Conservation (phyloP, 176 grass and related monocot species). For the Phragmites australis region DNA sequence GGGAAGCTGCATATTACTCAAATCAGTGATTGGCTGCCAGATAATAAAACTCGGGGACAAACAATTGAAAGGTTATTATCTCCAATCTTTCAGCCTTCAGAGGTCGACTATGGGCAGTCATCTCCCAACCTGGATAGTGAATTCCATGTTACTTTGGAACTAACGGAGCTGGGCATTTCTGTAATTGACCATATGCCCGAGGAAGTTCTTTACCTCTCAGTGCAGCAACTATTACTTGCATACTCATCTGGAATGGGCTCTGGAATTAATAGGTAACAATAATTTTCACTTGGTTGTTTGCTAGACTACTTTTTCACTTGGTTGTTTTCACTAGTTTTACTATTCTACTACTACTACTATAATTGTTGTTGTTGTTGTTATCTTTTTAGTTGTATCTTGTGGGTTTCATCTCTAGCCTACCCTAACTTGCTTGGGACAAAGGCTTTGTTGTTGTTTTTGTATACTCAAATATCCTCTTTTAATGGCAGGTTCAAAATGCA, state of each 20-base stretch:
- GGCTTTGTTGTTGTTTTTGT: too few species aligned
- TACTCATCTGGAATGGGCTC: constrained; percentile 97
- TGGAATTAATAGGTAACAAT: constrained; percentile 78
- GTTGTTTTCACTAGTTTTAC: too few species aligned
- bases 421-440: too few species aligned
- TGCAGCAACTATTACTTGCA: constrained; percentile 82
- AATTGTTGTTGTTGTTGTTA: too few species aligned
- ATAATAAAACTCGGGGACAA: constrained; percentile 55
- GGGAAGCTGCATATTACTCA: constrained; percentile 67
- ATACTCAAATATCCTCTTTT: constrained; percentile 30
- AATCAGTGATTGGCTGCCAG: constrained; percentile 90
- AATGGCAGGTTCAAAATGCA: constrained; percentile 71
- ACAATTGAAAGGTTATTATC: constrained; percentile 59
- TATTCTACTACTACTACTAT: too few species aligned
- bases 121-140: constrained; percentile 67
- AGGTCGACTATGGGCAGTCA: constrained; percentile 66
- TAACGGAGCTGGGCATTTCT: constrained; percentile 76
- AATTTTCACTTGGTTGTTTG: constrained; percentile 12
- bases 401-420: too few species aligned
- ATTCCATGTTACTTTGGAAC: constrained; percentile 89
- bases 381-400: too few species aligned
- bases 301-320: constrained; percentile 7
- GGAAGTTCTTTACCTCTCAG: constrained; percentile 89
- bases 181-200: constrained; percentile 98
- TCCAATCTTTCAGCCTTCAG: constrained; percentile 72